Evolutionary conservation across 106 monocot genomes (phyloP).

Genomic region (Chionographis japonica): DNA sequence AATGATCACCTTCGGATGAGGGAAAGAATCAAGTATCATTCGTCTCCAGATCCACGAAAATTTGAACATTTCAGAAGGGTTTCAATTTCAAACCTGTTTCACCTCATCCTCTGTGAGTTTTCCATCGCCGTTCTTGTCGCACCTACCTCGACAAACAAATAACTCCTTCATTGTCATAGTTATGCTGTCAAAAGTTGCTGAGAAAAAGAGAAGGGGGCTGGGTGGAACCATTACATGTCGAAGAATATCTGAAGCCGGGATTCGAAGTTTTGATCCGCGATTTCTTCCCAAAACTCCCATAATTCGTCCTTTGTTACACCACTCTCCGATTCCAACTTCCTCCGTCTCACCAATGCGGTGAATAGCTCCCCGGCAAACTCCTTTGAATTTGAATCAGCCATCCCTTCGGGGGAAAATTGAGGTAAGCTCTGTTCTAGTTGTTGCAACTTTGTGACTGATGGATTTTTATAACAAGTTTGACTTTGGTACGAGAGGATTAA

Average conservation of each 20-base stretch:
- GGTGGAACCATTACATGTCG: conserved; percentile 66
- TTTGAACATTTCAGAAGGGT: not conserved
- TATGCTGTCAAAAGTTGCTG: too few relatives aligned
- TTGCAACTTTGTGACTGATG: too few relatives aligned
- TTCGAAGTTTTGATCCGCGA: conserved; percentile 88
- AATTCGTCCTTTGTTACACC: conserved; percentile 61
- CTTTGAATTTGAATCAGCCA: conserved; percentile 58
- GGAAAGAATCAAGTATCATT: not conserved
- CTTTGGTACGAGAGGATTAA: too few relatives aligned
- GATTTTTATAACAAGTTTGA: too few relatives aligned
- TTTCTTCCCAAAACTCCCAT: conserved; percentile 89
- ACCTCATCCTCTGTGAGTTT: conserved; percentile 90
- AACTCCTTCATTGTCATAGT: not conserved
- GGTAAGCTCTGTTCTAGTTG: too few relatives aligned
- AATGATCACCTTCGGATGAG: conserved; percentile 60
- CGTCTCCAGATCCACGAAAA: not conserved
- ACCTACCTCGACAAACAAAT: conserved; percentile 38
- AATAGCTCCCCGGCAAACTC: conserved; percentile 86
- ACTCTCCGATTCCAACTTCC: conserved; percentile 33
- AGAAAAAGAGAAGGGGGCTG: not conserved
- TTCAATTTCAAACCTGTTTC: conserved; percentile 60
- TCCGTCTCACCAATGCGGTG: conserved; percentile 62
- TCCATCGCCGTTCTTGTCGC: conserved; percentile 97
- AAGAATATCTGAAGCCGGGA: conserved; percentile 91
- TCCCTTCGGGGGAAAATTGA: conserved; percentile 36